phyloP scores from a whole-genome alignment of 1,284 basidiomycete genomes.

The Melanopsichium pennsylvanicum region DNA sequence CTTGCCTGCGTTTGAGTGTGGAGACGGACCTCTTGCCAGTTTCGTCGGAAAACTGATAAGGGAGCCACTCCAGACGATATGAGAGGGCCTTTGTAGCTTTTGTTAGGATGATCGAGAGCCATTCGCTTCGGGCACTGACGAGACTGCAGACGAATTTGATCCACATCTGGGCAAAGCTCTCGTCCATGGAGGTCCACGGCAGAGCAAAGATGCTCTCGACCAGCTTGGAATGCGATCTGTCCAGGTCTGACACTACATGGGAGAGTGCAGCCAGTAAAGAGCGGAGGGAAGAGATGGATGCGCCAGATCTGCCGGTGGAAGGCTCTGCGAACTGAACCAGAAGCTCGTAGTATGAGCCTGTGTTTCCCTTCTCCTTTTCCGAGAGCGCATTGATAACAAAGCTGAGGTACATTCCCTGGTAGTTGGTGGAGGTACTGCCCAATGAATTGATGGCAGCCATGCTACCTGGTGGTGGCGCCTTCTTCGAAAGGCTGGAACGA shows the following conservation, averaged over 20 bases:
- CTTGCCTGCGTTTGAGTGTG: conserved; percentile 71
- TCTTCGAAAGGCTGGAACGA: conserved; percentile 38
- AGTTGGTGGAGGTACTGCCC: conserved; percentile 21
- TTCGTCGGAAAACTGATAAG: conserved; percentile 42
- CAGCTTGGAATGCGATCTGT: conserved; percentile 78
- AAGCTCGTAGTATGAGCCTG: conserved; percentile 69
- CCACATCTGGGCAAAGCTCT: conserved; percentile 72
- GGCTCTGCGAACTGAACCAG: conserved; percentile 68
- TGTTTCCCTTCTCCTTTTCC: conserved; percentile 71
- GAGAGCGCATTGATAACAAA: conserved; percentile 83
- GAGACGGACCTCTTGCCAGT: conserved; percentile 20
- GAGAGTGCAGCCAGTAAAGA: conserved; percentile 69
- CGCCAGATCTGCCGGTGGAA: conserved; percentile 24
- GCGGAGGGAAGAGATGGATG: conserved; percentile 53
- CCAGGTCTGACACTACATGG: conserved; percentile 74
- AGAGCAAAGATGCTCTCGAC: conserved; percentile 86
- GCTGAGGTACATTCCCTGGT: conserved; percentile 80
- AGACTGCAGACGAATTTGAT: conserved; percentile 83
- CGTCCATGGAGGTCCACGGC: conserved; percentile 86
- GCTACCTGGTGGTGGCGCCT: conserved; percentile 33
- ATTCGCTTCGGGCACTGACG: conserved; percentile 90
- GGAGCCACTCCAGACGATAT: conserved; percentile 46
- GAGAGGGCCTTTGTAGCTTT: conserved; percentile 81
- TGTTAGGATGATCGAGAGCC: conserved; percentile 81
- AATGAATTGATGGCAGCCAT: conserved; percentile 39